Evolutionary conservation across 129 eudicot species (phyloP), one percentile per base, ranked within the genome.

Genomic region (Tagetes patula): DNA sequence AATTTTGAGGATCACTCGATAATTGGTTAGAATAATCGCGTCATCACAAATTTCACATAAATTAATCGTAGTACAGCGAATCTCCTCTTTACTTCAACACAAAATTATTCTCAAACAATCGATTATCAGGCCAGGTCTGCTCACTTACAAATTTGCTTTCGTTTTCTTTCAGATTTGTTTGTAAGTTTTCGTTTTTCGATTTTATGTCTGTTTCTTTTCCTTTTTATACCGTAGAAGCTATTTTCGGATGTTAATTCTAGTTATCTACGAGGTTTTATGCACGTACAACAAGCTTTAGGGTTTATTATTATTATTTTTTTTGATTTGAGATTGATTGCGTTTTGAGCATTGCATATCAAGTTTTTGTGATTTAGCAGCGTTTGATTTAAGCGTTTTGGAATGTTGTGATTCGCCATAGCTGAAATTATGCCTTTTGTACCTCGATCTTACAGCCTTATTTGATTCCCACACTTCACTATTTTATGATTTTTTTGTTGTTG

Each of bases 81-180:
- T 70, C 65, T 55, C 75, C 27, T 70, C 39, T 70, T 70, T 70
- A 70, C 75, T 70, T 70, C 11, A 6, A 70, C 62, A 53, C 75
- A 70, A 39, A 14, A n/a, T 52, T 53, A 38, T 70, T 70, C 50
- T 39, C 65, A n/a, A 40, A 31, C 58, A 32, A 56, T 53, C 13
- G 46, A 13, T 47, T n/a, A 50, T n/a, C 72, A 68, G 72, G 59
- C 47, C 59, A 31, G 59, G 8, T 32, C 20, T 67, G 27, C 55
- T 46, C 60, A 20, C 37, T 9, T 8, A 64, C 10, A 68, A 47
- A 13, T 43, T 39, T 65, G 2, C 46, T 46, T 9, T 48, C 48
- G 73, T 30, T 48, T 68, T 32, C 58, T 47, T 11, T 68, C 58
- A 46, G 73, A 46, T 68, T 68, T 59, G 60, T 46, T 47, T 46